These are phyloP conservation scores for Globisporangium polare DNA, from an alignment of 352 stramenopile genomes.

Conservation along the genomic window DNA sequence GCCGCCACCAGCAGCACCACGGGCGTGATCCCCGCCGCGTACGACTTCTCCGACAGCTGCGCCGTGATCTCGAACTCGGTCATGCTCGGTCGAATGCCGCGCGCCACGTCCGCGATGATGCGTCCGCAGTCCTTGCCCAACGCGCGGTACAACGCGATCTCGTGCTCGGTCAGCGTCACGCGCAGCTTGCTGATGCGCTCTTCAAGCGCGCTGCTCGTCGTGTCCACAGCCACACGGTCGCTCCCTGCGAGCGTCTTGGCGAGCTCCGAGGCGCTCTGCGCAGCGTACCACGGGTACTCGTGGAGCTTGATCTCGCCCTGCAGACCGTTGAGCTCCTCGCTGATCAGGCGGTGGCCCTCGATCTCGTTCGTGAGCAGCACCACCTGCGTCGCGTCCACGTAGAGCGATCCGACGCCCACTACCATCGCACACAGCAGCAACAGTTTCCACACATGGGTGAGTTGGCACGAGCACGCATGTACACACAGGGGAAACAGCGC, in stretches of 20 bases:
- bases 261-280: slow-evolving; percentile 24
- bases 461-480: background rate
- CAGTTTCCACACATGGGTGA: background rate
- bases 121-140: slow-evolving; percentile 57
- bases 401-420: slow-evolving; percentile 61
- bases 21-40: slow-evolving; percentile 42
- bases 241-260: slow-evolving; percentile 35
- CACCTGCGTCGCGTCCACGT: slow-evolving; percentile 45
- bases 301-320: slow-evolving; percentile 36
- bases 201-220: slow-evolving; percentile 22
- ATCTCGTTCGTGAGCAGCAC: slow-evolving; percentile 71
- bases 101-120: slow-evolving; percentile 55
- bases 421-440: background rate
- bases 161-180: slow-evolving; percentile 44
- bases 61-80: slow-evolving; percentile 55
- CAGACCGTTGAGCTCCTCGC: slow-evolving; percentile 62
- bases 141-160: slow-evolving; percentile 48
- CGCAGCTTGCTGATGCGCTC: slow-evolving; percentile 31
- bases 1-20: slow-evolving; percentile 57
- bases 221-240: slow-evolving; percentile 36
- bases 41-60: slow-evolving; percentile 35
- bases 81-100: slow-evolving; percentile 33
- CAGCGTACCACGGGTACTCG: slow-evolving; percentile 55
- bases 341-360: slow-evolving; percentile 63
- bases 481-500: background rate